These are phyloP conservation scores for Trypanosoma avium DNA, from an alignment of 208 protist genomes.

Conservation along the genomic window DNA sequence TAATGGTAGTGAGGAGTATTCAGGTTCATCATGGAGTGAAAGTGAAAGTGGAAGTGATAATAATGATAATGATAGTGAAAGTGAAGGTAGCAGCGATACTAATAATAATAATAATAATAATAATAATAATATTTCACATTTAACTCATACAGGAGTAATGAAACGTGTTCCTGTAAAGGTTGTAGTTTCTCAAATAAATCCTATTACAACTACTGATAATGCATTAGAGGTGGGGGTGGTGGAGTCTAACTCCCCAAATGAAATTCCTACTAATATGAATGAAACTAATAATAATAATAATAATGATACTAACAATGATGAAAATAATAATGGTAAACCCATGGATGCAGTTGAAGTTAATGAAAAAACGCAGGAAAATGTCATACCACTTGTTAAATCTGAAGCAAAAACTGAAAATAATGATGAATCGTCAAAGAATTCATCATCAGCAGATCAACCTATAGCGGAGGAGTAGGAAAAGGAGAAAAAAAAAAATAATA, in stretches of 20 bases:
- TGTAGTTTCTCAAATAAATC: not conserved
- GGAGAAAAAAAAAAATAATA: not conserved
- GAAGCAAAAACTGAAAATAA: too few species aligned
- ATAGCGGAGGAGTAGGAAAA: not conserved
- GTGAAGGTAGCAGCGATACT: not conserved
- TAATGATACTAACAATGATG: not conserved
- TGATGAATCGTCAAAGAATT: too few species aligned
- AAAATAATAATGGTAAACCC: not conserved
- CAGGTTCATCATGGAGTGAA: not conserved
- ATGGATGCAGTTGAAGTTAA: not conserved
- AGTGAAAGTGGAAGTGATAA: not conserved
- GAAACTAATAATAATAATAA: not conserved
- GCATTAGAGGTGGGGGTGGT: not conserved
- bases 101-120: not conserved
- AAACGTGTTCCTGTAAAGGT: not conserved
- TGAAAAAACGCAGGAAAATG: too few species aligned
- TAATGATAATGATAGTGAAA: constrained; percentile 4
- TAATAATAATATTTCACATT: constrained; percentile 20
- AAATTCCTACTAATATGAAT: not conserved
- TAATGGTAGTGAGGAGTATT: constrained; percentile 1
- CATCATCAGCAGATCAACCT: too few species aligned
- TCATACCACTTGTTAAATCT: too few species aligned
- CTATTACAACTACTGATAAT: not conserved
- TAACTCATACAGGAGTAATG: not conserved
- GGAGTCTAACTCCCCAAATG: not conserved